These are phyloP conservation scores for Colletotrichum gloeosporioides DNA, from an alignment of 2,329 filamentous ascomycete genomes.

Conservation along the genomic window DNA sequence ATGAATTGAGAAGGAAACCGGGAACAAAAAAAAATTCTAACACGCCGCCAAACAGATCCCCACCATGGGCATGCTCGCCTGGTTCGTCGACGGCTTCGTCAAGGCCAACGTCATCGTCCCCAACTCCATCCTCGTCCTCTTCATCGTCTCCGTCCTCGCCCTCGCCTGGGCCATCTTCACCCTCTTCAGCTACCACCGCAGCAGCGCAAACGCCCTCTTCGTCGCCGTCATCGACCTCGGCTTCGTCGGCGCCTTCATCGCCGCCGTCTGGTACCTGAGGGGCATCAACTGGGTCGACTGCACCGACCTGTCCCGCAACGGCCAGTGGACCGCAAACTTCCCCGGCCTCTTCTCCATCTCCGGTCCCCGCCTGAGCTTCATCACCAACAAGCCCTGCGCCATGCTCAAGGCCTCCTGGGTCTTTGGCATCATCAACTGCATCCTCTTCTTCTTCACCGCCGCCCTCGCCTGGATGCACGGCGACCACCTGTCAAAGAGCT, in stretches of 20 bases:
- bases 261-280: constrained; percentile 64
- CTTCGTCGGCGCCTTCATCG: constrained; percentile 70
- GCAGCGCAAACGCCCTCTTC: constrained; percentile 64
- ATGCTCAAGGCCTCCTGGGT: constrained; percentile 94
- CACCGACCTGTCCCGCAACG: constrained; percentile 56
- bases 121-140: constrained; percentile 67
- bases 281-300: constrained; percentile 71
- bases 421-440: constrained; percentile 84
- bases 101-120: constrained; percentile 63
- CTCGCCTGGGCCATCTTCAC: constrained; percentile 69
- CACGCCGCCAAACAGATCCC: constrained; percentile 56
- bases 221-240: constrained; percentile 64
- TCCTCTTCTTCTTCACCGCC: constrained; percentile 81
- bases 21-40: background rate
- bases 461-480: constrained; percentile 70
- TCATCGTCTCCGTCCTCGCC: constrained; percentile 70
- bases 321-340: constrained; percentile 61
- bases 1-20: background rate
- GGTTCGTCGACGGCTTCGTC: constrained; percentile 68
- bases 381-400: constrained; percentile 78
- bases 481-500: constrained; percentile 42
- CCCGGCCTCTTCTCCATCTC: constrained; percentile 65
- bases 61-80: constrained; percentile 69
- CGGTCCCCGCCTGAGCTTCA: constrained; percentile 55
- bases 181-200: constrained; percentile 70